Base-by-base conservation (phyloP, 176 grass and related monocot genomes). In the Ampelocalamus luodianensis region DNA sequence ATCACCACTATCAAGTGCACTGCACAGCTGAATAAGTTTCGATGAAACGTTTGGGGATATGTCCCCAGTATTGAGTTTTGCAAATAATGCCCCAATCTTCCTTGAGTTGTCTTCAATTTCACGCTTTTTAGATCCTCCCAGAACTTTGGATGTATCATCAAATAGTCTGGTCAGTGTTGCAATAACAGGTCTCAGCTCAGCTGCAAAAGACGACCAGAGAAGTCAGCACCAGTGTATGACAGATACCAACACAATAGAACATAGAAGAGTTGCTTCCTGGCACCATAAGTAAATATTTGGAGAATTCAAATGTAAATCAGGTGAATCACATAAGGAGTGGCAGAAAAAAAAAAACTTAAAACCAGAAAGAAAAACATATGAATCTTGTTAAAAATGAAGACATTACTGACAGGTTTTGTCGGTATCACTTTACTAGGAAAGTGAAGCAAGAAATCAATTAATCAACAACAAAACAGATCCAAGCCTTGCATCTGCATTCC, bases 41-140 rank as follows among this genome's bases (percentile, higher is more conserved):
- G 90, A 92, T 81, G 93, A 91, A 85, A 91, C 96, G 54, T 95
- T 96, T 67, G 88, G 92, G 88, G 96, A 96, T 81, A 99, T 94
- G 77, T 99, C 96, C 1, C 96, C 92, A 50, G 78, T 87, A 81
- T 99, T 96, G 66, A 96, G 85, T 90, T 96, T 99, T 27, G 82
- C 81, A 79, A 99, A 99, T 50, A 99, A 92, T 23, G 93, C 77
- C 17, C 93, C 93, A 27, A 99, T 99, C 85, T 96, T 99, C 85
- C 85, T 96, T 78, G 96, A 99, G 65, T 94, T 96, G 40, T 99
- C 96, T 58, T 99, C 96, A 56, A 96, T 96, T 90, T 99, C 97
- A 82, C 93, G 88, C 23, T 88, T 94, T 87, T 94, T 96, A 80
- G 86, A 90, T 54, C 96, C 93, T 61, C 91, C 96, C 40, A 96